Conservation (phyloP, 2,329 filamentous ascomycete species). For the Aspergillus udagawae region DNA sequence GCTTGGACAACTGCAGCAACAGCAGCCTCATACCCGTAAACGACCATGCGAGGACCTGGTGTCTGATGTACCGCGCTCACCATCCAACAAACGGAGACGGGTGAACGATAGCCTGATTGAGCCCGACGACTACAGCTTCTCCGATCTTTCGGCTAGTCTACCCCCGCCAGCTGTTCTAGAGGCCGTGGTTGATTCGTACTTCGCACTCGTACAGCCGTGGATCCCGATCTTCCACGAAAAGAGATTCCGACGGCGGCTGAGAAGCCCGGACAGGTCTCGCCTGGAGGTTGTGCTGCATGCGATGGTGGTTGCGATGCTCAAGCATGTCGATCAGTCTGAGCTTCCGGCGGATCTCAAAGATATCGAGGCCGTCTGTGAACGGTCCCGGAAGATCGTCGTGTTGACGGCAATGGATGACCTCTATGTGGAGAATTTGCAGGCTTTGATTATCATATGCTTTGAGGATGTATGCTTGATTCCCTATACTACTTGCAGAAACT, state of each 20-base stretch:
- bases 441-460: slow-evolving; percentile 34
- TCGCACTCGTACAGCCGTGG: slow-evolving; percentile 12
- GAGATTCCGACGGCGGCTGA: slow-evolving; percentile 15
- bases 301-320: slow-evolving; percentile 37
- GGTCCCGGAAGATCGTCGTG: slow-evolving; percentile 11
- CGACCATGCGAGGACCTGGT: not conserved
- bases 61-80: not conserved
- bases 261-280: slow-evolving; percentile 13
- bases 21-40: not conserved
- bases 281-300: slow-evolving; percentile 34
- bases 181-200: slow-evolving; percentile 13
- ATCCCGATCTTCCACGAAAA: slow-evolving; percentile 13
- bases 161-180: slow-evolving; percentile 4
- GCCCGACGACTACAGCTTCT: not conserved
- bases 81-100: slow-evolving; percentile 3
- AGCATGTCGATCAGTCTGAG: slow-evolving; percentile 19
- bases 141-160: not conserved
- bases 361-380: slow-evolving; percentile 1
- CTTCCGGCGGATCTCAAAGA: not conserved
- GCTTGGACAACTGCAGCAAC: slow-evolving; percentile 4
- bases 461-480: slow-evolving; percentile 25
- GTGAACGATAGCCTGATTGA: not conserved
- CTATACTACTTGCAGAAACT: not conserved
- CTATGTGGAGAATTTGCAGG: slow-evolving; percentile 25
- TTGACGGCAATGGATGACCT: slow-evolving; percentile 14